phyloP scores from a whole-genome alignment of 2,329 filamentous ascomycete species.

The Diplodia seriata region DNA sequence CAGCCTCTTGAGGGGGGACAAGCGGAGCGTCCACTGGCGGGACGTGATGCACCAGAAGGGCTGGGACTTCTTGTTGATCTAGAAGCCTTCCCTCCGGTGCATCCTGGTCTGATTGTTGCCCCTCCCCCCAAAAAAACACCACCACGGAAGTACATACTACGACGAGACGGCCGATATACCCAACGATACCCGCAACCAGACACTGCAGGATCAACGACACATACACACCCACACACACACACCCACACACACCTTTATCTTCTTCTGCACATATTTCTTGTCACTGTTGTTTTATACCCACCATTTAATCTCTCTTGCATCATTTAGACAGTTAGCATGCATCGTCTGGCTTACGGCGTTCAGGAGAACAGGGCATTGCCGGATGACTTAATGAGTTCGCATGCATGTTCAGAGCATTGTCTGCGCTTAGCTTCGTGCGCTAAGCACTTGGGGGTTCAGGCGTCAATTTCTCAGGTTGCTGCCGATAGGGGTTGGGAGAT shows the following conservation, averaged over 20 bases:
- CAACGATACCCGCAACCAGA: slow-evolving; percentile 28
- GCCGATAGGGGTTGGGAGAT: slow-evolving; percentile 15
- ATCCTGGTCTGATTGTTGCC: slow-evolving; percentile 45
- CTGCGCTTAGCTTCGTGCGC: slow-evolving; percentile 24
- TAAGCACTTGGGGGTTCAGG: slow-evolving; percentile 6
- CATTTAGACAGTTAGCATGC: slow-evolving; percentile 28
- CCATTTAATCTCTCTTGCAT: slow-evolving; percentile 42
- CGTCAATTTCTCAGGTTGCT: slow-evolving; percentile 23
- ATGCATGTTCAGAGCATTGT: slow-evolving; percentile 22
- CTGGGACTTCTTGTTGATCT: slow-evolving; percentile 94
- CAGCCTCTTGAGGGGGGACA: slow-evolving; percentile 55
- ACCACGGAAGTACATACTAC: slow-evolving; percentile 31
- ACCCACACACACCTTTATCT: slow-evolving; percentile 18
- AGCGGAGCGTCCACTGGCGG: slow-evolving; percentile 86
- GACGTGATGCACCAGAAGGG: slow-evolving; percentile 89
- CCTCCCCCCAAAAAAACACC: slow-evolving; percentile 5
- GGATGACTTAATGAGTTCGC: slow-evolving; percentile 28
- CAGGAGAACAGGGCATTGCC: slow-evolving; percentile 21
- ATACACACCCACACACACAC: slow-evolving; percentile 41
- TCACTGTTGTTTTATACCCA: slow-evolving; percentile 49
- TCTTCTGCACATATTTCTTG: slow-evolving; percentile 44
- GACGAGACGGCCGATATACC: slow-evolving; percentile 32
- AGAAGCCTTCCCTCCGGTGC: slow-evolving; percentile 38
- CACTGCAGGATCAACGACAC: slow-evolving; percentile 24
- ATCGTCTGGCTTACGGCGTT: slow-evolving; percentile 29